A percentile compares a stretch with the other conserved stretches of the same genome.
Conservation (phyloP, 2,329 filamentous ascomycete species). For the Davidsoniella neocaledoniae region DNA sequence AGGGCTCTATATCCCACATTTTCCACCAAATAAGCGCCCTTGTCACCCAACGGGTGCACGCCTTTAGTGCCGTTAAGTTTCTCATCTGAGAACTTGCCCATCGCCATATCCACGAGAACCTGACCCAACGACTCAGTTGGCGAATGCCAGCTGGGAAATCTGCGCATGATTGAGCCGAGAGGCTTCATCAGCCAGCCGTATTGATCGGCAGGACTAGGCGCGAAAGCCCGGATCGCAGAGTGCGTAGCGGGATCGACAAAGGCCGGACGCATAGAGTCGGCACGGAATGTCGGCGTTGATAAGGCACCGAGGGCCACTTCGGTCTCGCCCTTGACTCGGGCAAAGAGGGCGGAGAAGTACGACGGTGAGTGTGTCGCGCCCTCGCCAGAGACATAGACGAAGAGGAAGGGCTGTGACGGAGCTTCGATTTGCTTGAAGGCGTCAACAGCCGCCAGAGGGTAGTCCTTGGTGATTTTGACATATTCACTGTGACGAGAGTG, state of each 20-base stretch:
- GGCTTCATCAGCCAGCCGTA: too few species aligned
- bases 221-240: too few species aligned
- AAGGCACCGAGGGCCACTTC: slow-evolving; percentile 43
- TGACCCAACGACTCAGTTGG: too few species aligned
- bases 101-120: too few species aligned
- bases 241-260: slow-evolving; percentile 33
- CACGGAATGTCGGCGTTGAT: slow-evolving; percentile 29
- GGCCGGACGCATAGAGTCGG: slow-evolving; percentile 41
- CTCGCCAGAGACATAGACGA: slow-evolving; percentile 52
- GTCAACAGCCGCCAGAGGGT: slow-evolving; percentile 43
- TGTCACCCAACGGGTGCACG: too few species aligned
- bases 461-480: slow-evolving; percentile 49
- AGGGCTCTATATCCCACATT: too few species aligned
- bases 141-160: too few species aligned
- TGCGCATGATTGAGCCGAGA: too few species aligned
- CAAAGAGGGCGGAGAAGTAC: slow-evolving; percentile 39
- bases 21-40: too few species aligned
- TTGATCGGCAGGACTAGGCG: too few species aligned
- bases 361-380: slow-evolving; percentile 42
- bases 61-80: too few species aligned
- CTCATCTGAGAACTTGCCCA: too few species aligned
- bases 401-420: slow-evolving; percentile 40
- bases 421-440: slow-evolving; percentile 34
- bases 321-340: slow-evolving; percentile 48
- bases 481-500: slow-evolving; percentile 32